These are phyloP conservation scores for Xerocomellus amylosporus DNA, from an alignment of 768 basidiomycete species.

Conservation along the genomic window DNA sequence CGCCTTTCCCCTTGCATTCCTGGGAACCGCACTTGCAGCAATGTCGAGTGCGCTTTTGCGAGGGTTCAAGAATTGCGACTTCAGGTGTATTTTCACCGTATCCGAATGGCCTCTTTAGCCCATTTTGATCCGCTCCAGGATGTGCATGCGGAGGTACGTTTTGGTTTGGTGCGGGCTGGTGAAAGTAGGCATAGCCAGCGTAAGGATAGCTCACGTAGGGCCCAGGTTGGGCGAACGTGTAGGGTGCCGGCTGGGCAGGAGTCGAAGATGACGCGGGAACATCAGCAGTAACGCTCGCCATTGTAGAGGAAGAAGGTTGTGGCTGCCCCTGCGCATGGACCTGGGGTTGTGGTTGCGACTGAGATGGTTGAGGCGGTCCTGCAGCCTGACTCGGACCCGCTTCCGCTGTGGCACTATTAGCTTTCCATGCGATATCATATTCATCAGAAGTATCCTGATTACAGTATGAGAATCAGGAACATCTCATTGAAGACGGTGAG, in stretches of 20 bases:
- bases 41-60: slow-evolving; percentile 66
- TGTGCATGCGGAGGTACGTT: slow-evolving; percentile 25
- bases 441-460: slow-evolving; percentile 47
- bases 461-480: slow-evolving; percentile 6
- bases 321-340: slow-evolving; percentile 14
- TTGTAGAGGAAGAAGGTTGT: slow-evolving; percentile 23
- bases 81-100: slow-evolving; percentile 26
- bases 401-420: slow-evolving; percentile 46
- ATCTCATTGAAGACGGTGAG: background rate
- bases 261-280: slow-evolving; percentile 18
- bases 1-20: slow-evolving; percentile 82
- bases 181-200: slow-evolving; percentile 33
- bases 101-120: slow-evolving; percentile 28
- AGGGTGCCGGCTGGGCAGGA: slow-evolving; percentile 29
- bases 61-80: slow-evolving; percentile 35
- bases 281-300: slow-evolving; percentile 17
- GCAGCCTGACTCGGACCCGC: slow-evolving; percentile 24
- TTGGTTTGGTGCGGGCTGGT: slow-evolving; percentile 24
- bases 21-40: slow-evolving; percentile 82
- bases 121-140: slow-evolving; percentile 24
- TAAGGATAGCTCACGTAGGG: slow-evolving; percentile 39
- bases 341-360: slow-evolving; percentile 21
- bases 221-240: slow-evolving; percentile 30
- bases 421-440: slow-evolving; percentile 62
- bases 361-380: slow-evolving; percentile 21